Percentiles rank a stretch among this genome's conserved stretches.
Evolutionary conservation across 352 stramenopile species (phyloP).

Genomic region (Globisporangium spinosum): DNA sequence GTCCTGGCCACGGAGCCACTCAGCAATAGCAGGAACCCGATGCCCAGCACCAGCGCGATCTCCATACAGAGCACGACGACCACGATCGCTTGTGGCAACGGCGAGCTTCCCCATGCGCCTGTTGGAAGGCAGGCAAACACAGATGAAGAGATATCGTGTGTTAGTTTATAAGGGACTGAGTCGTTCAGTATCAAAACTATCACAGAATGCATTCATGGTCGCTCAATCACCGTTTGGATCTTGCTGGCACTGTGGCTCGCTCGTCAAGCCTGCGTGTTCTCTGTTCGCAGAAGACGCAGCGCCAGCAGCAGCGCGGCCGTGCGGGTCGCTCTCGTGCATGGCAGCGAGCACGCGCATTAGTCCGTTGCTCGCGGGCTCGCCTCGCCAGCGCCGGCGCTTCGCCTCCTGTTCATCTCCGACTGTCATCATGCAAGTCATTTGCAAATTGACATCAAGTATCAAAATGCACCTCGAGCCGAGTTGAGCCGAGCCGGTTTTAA

Average conservation of each 20-base stretch:
- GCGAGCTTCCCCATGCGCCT: not conserved
- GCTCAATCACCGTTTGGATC: not conserved
- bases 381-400: slow-evolving; percentile 25
- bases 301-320: not conserved
- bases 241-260: not conserved
- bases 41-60: slow-evolving; percentile 26
- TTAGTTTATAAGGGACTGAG: not conserved
- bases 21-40: slow-evolving; percentile 35
- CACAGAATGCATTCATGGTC: not conserved
- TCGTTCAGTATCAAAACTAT: not conserved
- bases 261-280: not conserved
- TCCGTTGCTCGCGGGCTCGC: slow-evolving; percentile 23
- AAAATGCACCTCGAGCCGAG: not conserved
- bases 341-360: slow-evolving; percentile 24
- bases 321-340: slow-evolving; percentile 20
- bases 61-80: slow-evolving; percentile 43
- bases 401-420: not conserved
- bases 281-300: not conserved
- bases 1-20: slow-evolving; percentile 19
- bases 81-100: slow-evolving; percentile 19
- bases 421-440: not conserved
- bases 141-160: not conserved
- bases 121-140: not conserved
- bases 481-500: not conserved
- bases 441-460: not conserved